A percentile compares a stretch with the other conserved stretches of the same genome.
Evolutionary conservation across 495 filamentous ascomycete species (phyloP).

Genomic region (Astrothelium subdiscretum): DNA sequence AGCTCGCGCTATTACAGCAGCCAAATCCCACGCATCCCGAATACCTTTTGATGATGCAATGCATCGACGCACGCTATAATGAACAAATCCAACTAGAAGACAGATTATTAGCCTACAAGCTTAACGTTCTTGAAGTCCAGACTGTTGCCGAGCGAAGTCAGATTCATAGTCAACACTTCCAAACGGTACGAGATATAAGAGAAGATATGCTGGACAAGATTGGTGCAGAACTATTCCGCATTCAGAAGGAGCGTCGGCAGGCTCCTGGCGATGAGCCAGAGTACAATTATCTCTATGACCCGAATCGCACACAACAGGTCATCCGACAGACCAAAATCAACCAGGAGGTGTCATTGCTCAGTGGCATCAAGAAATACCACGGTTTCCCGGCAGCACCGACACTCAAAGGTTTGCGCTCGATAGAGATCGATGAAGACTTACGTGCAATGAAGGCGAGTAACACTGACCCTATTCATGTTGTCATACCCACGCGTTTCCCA

Average conservation of each 20-base stretch:
- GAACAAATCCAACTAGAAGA: slow-evolving; percentile 67
- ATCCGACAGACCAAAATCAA: slow-evolving; percentile 79
- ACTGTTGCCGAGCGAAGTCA: slow-evolving; percentile 72
- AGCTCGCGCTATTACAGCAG: slow-evolving; percentile 69
- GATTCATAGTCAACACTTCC: slow-evolving; percentile 75
- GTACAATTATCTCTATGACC: slow-evolving; percentile 49
- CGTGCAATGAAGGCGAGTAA: slow-evolving; percentile 78
- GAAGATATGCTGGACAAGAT: slow-evolving; percentile 67
- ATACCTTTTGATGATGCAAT: slow-evolving; percentile 72
- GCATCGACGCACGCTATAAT: slow-evolving; percentile 66
- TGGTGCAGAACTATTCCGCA: slow-evolving; percentile 78
- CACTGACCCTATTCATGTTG: background rate
- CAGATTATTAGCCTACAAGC: slow-evolving; percentile 56
- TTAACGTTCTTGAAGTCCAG: slow-evolving; percentile 57
- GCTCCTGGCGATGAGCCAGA: slow-evolving; percentile 57
- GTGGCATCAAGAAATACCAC: slow-evolving; percentile 83
- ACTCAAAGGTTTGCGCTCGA: slow-evolving; percentile 54
- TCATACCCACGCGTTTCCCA: background rate
- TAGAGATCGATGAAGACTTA: slow-evolving; percentile 75
- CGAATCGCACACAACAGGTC: slow-evolving; percentile 58
- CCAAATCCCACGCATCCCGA: slow-evolving; percentile 78
- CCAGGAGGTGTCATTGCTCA: slow-evolving; percentile 79
- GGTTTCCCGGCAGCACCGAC: slow-evolving; percentile 92
- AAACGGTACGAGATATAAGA: slow-evolving; percentile 66
- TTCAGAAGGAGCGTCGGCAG: slow-evolving; percentile 80